Evolutionary conservation across 768 basidiomycete species (phyloP).

Genomic region (Tricholoma bakamatsutake): DNA sequence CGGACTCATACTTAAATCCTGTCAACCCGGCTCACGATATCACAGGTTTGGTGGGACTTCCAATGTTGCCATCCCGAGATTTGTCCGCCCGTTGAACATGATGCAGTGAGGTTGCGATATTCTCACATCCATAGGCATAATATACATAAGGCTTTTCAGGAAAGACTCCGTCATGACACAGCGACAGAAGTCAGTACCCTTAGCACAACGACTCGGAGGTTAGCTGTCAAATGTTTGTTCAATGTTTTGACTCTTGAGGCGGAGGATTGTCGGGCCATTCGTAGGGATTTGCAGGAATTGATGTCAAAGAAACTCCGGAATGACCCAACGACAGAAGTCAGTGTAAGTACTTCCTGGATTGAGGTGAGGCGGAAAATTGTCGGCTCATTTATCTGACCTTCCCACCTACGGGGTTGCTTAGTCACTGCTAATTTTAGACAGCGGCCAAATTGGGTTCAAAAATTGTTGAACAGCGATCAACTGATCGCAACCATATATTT

Average conservation of each 20-base stretch:
- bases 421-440: too few species aligned
- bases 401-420: too few species aligned
- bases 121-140: conserved; percentile 8
- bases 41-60: conserved; percentile 34
- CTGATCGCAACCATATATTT: too few species aligned
- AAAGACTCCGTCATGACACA: conserved; percentile 25
- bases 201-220: too few species aligned
- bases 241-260: too few species aligned
- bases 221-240: background rate
- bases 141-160: conserved; percentile 6
- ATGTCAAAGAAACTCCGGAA: conserved; percentile 26
- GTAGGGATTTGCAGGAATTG: conserved; percentile 9
- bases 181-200: conserved; percentile 2
- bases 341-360: too few species aligned
- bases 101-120: conserved; percentile 14
- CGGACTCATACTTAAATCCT: conserved; percentile 33
- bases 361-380: too few species aligned
- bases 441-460: too few species aligned
- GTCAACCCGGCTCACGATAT: conserved; percentile 34
- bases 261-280: conserved; percentile 21
- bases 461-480: too few species aligned
- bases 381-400: too few species aligned
- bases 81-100: conserved; percentile 31
- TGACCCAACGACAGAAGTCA: conserved; percentile 3
- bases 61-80: conserved; percentile 36